Percentiles rank a stretch among this genome's conserved stretches.
Evolutionary conservation across 371 early-diverging fungal species (phyloP).

Genomic region (Mucor plumbeus): DNA sequence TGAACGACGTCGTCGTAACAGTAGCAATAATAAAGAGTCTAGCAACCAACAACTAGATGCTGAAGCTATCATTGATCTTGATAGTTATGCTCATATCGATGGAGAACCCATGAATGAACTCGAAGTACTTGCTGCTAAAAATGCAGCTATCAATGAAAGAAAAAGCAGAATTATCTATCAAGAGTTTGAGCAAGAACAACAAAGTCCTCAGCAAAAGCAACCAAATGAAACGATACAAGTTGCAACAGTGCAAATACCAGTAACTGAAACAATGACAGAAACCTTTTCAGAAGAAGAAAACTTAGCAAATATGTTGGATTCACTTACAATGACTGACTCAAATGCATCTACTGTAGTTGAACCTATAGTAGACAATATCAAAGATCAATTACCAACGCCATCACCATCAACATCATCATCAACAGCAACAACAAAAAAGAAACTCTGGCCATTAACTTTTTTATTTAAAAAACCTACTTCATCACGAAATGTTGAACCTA

Average conservation of each 20-base stretch:
- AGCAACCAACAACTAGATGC: neutral
- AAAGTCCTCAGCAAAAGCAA: neutral
- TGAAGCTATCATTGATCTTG: neutral
- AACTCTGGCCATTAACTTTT: slow-evolving; percentile 10
- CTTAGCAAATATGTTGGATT: neutral
- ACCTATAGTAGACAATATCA: neutral
- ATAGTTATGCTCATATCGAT: slow-evolving; percentile 14
- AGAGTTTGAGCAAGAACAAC: neutral
- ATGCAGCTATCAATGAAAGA: slow-evolving; percentile 20
- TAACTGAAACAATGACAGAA: too few relatives aligned
- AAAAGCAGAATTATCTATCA: neutral
- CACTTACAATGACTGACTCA: neutral
- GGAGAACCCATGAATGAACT: slow-evolving; percentile 29
- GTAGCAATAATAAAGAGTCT: neutral
- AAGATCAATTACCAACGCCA: neutral
- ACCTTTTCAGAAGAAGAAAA: neutral
- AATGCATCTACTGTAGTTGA: neutral
- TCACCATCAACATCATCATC: neutral
- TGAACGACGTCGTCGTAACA: slow-evolving; percentile 1
- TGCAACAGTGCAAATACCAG: neutral
- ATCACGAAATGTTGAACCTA: neutral
- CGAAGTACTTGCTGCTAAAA: slow-evolving; percentile 25
- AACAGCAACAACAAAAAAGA: slow-evolving; percentile 10
- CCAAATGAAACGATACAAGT: neutral
- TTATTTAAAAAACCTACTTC: slow-evolving; percentile 9